These are phyloP conservation scores for Xylaria sp. DNA, from an alignment of 2,329 filamentous ascomycete genomes.

Conservation along the genomic window DNA sequence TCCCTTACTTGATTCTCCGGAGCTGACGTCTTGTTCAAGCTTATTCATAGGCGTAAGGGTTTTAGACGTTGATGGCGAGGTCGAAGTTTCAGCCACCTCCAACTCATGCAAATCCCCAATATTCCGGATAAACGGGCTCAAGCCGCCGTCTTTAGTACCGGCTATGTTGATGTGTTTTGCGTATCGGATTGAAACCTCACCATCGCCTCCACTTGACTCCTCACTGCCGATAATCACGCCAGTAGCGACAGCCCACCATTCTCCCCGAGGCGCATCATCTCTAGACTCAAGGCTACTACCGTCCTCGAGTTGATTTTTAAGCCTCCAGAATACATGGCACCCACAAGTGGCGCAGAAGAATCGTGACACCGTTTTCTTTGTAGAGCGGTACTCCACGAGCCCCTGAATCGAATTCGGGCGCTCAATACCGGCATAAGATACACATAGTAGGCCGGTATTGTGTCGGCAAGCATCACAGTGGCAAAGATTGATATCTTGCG, in stretches of 20 bases:
- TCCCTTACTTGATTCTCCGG: neutral
- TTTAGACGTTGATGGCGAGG: neutral
- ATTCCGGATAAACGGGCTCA: conserved; percentile 49
- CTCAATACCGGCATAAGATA: conserved; percentile 52
- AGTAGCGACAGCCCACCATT: conserved; percentile 54
- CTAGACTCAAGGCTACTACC: neutral
- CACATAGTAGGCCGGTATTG: conserved; percentile 53
- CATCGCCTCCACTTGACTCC: neutral
- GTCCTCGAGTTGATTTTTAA: conserved; percentile 5
- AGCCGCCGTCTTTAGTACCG: conserved; percentile 54
- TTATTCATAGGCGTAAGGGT: neutral
- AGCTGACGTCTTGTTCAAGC: too few relatives aligned
- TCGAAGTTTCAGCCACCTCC: conserved; percentile 17
- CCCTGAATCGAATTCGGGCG: conserved; percentile 28
- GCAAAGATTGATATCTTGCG: conserved; percentile 44
- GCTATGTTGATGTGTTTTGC: conserved; percentile 44
- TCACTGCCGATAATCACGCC: conserved; percentile 47
- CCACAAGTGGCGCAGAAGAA: conserved; percentile 57
- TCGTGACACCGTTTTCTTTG: conserved; percentile 35
- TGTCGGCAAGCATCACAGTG: conserved; percentile 51
- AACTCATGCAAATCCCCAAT: conserved; percentile 21
- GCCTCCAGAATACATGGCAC: conserved; percentile 54
- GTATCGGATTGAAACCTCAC: conserved; percentile 29
- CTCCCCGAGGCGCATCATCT: neutral
- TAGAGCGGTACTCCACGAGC: conserved; percentile 39